Conservation (phyloP, 2,329 filamentous ascomycete genomes). For the Fusarium cyanostomum region DNA sequence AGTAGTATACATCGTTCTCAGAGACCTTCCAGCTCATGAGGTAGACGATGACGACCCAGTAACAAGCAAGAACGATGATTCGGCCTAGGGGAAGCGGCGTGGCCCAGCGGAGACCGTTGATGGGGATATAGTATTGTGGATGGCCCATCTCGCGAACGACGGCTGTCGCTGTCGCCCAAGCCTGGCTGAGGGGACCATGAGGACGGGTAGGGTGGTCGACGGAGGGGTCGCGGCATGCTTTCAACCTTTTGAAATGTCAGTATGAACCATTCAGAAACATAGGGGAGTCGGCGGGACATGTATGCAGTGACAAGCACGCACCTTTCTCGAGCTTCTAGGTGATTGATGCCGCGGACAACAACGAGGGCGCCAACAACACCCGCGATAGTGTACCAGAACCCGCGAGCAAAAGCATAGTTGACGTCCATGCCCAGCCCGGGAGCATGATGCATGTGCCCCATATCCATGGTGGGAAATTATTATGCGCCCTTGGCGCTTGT, state of each 20-base stretch:
- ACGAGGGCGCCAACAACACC: conserved; percentile 57
- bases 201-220: conserved; percentile 63
- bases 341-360: conserved; percentile 55
- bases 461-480: conserved; percentile 45
- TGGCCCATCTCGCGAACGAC: conserved; percentile 65
- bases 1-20: conserved; percentile 63
- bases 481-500: neutral
- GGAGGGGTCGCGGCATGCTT: conserved; percentile 54
- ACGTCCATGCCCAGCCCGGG: conserved; percentile 50
- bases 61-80: conserved; percentile 61
- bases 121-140: conserved; percentile 62
- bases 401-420: conserved; percentile 62
- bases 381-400: conserved; percentile 68
- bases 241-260: conserved; percentile 52
- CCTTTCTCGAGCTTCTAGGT: conserved; percentile 55
- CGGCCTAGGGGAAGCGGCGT: conserved; percentile 68
- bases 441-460: conserved; percentile 43
- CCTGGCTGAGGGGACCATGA: conserved; percentile 55
- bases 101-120: conserved; percentile 61
- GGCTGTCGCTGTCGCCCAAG: conserved; percentile 68
- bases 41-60: conserved; percentile 68
- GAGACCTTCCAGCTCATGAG: conserved; percentile 64
- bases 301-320: conserved; percentile 31
- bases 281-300: neutral
- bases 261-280: fast-evolving